Percentiles rank a stretch among this genome's conserved stretches.
Conservation (phyloP, 495 filamentous ascomycete species). For the Aspergillus avenaceus region DNA sequence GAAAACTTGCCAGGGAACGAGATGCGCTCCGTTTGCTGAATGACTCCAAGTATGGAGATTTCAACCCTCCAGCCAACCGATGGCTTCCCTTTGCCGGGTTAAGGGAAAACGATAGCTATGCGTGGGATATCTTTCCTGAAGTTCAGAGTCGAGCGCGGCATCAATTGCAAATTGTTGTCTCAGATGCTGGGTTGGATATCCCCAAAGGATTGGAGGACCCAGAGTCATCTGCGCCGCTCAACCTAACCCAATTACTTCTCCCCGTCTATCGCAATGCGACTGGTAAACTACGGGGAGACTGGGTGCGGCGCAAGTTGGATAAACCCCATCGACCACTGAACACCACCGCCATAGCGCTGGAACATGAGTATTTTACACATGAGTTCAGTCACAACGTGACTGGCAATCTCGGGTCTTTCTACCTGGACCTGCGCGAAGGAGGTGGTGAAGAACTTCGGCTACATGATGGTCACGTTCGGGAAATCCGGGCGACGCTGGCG, state of each 20-base stretch:
- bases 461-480: constrained; percentile 42
- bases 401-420: constrained; percentile 46
- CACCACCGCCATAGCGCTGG: constrained; percentile 42
- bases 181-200: constrained; percentile 30
- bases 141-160: constrained; percentile 52
- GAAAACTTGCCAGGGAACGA: constrained; percentile 46
- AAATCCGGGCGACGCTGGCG: constrained; percentile 61
- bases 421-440: constrained; percentile 42
- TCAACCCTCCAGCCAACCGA: constrained; percentile 51
- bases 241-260: constrained; percentile 38
- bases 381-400: constrained; percentile 68
- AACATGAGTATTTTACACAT: constrained; percentile 46
- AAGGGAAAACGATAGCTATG: constrained; percentile 65
- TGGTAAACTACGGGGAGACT: constrained; percentile 69
- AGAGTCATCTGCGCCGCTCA: constrained; percentile 36
- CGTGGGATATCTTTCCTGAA: constrained; percentile 60
- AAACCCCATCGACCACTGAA: constrained; percentile 43
- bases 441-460: constrained; percentile 30
- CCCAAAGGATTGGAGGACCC: constrained; percentile 33
- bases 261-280: constrained; percentile 78
- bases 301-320: constrained; percentile 57
- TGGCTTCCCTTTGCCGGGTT: constrained; percentile 79
- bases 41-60: constrained; percentile 69
- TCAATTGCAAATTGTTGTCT: constrained; percentile 43
- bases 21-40: constrained; percentile 64